Conservation (phyloP, 495 filamentous ascomycete species). For the Daldinia vernicosa region DNA sequence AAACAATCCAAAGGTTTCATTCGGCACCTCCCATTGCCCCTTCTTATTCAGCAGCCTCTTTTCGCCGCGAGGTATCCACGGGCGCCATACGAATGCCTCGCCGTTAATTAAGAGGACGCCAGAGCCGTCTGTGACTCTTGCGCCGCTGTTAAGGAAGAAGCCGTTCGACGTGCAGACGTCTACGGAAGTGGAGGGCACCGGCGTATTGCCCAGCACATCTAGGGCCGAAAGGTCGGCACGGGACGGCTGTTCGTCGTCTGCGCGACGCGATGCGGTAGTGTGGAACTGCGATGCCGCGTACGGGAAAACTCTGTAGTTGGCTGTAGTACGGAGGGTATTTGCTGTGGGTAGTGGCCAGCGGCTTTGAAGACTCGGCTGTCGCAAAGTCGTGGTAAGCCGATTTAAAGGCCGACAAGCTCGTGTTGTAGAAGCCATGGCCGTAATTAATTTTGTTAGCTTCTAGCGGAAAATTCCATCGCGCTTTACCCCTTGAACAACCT, state of each 20-base stretch:
- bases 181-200: conserved; percentile 80
- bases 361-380: conserved; percentile 21
- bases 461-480: conserved; percentile 31
- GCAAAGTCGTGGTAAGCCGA: conserved; percentile 23
- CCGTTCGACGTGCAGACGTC: conserved; percentile 80
- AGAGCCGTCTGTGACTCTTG: conserved; percentile 68
- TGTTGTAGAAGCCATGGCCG: conserved; percentile 38
- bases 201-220: conserved; percentile 80
- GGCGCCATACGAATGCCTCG: conserved; percentile 88
- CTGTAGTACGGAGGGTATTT: background rate
- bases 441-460: conserved; percentile 20
- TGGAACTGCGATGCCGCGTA: conserved; percentile 17
- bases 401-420: conserved; percentile 33
- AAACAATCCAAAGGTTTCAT: conserved; percentile 79
- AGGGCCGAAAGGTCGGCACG: conserved; percentile 78
- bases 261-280: conserved; percentile 25
- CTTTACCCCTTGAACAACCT: background rate
- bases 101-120: conserved; percentile 81
- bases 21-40: conserved; percentile 80
- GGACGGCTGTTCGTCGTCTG: conserved; percentile 40
- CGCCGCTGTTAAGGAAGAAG: conserved; percentile 82
- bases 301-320: background rate
- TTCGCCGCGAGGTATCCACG: conserved; percentile 65
- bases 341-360: conserved; percentile 14
- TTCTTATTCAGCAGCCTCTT: conserved; percentile 71